Evolutionary conservation across 257 asterid genomes (phyloP).

Genomic region (Plantago elongata): DNA sequence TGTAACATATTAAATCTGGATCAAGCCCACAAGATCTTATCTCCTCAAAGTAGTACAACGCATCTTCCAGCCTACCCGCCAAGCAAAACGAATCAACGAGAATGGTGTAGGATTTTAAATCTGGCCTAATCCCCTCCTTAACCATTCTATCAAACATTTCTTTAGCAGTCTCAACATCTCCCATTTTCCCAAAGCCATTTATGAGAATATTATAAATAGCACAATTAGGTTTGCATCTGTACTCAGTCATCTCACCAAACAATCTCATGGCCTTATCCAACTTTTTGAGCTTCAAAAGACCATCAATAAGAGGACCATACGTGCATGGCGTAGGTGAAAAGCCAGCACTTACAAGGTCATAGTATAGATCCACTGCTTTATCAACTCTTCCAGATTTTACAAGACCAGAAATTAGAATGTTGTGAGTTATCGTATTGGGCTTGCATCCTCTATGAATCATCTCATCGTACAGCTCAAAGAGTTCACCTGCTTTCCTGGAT

Average conservation of each 20-base stretch:
- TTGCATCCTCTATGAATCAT: constrained; percentile 63
- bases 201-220: constrained; percentile 86
- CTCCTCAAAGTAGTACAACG: constrained; percentile 69
- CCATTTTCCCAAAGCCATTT: constrained; percentile 84
- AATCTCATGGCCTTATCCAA: constrained; percentile 62
- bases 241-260: constrained; percentile 72
- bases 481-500: constrained; percentile 59
- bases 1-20: constrained; percentile 85
- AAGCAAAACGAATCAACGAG: constrained; percentile 72
- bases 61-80: constrained; percentile 56
- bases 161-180: constrained; percentile 63
- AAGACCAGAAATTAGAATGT: constrained; percentile 79
- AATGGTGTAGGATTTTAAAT: constrained; percentile 80
- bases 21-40: constrained; percentile 69
- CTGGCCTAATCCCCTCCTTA: constrained; percentile 79
- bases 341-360: constrained; percentile 72
- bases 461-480: constrained; percentile 61
- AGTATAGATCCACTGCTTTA: constrained; percentile 66
- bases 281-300: constrained; percentile 60
- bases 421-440: constrained; percentile 70
- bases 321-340: constrained; percentile 91
- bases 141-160: constrained; percentile 73
- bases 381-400: constrained; percentile 63
- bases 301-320: constrained; percentile 91
- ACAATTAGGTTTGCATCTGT: constrained; percentile 76